phyloP scores from a whole-genome alignment of 2,329 filamentous ascomycete genomes.

The Eurotiales sp. region DNA sequence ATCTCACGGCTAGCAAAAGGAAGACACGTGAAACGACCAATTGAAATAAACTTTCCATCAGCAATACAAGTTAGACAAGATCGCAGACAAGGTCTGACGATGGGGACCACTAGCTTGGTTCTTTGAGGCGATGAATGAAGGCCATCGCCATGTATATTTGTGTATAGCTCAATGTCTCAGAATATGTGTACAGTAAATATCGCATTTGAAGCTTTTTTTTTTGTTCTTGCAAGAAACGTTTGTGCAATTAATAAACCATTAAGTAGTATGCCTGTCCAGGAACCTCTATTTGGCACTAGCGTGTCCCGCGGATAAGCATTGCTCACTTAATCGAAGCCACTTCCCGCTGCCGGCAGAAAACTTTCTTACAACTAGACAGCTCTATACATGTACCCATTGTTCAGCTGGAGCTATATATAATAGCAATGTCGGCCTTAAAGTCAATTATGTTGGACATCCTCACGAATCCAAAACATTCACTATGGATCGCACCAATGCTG shows the following conservation, averaged over 20 bases:
- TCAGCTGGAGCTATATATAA: not conserved
- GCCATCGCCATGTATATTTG: conserved; percentile 4
- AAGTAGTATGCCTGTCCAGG: too few species aligned
- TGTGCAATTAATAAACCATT: too few species aligned
- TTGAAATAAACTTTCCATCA: too few species aligned
- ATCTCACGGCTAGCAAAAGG: not conserved
- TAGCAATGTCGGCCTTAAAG: conserved; percentile 9
- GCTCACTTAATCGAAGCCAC: too few species aligned
- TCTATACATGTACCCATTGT: not conserved
- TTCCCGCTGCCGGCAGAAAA: too few species aligned
- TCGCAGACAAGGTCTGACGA: not conserved
- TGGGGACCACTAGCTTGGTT: not conserved
- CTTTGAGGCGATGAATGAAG: not conserved
- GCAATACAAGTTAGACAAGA: too few species aligned
- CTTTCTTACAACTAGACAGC: not conserved
- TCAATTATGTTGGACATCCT: conserved; percentile 38
- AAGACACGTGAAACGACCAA: not conserved
- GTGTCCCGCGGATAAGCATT: not conserved
- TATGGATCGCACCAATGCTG: conserved; percentile 64
- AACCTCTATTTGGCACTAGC: not conserved
- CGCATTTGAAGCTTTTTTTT: not conserved
- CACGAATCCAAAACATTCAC: conserved; percentile 53
- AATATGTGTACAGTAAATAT: conserved; percentile 8
- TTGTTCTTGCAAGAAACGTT: too few species aligned
- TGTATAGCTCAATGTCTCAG: conserved; percentile 1